phyloP scores from a whole-genome alignment of 2,329 filamentous ascomycete species.

The Alternaria novae-zelandiae region DNA sequence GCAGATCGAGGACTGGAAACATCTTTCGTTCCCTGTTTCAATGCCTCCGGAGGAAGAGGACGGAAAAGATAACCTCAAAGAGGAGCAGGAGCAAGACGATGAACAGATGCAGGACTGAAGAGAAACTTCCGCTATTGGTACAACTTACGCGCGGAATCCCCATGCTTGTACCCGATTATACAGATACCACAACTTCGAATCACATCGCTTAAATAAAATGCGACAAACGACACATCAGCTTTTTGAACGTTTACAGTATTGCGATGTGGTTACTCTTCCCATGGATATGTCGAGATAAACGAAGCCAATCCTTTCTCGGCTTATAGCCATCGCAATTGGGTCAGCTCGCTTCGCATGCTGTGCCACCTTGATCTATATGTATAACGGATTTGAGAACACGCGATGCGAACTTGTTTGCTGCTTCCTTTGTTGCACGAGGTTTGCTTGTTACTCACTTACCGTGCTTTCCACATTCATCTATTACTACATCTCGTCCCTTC shows the following conservation, averaged over 20 bases:
- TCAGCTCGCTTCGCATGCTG: background rate
- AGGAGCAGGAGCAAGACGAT: constrained; percentile 32
- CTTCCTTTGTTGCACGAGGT: background rate
- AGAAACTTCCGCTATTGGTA: background rate
- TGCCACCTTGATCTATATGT: constrained; percentile 2
- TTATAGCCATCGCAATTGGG: background rate
- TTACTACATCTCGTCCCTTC: background rate
- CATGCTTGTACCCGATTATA: background rate
- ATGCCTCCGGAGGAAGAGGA: constrained; percentile 30
- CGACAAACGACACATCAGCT: background rate
- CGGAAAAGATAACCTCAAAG: constrained; percentile 19
- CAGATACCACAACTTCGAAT: background rate
- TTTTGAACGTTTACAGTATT: background rate
- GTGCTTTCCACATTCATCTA: background rate
- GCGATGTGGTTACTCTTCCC: background rate
- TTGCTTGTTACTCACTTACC: background rate
- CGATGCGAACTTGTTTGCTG: constrained; percentile 2
- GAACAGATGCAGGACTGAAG: constrained; percentile 30
- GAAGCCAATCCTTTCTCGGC: background rate
- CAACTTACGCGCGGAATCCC: background rate
- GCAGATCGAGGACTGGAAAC: constrained; percentile 38
- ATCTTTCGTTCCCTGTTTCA: constrained; percentile 29
- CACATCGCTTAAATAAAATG: background rate
- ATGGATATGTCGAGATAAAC: background rate
- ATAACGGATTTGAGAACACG: constrained; percentile 3